Conservation (phyloP, 805 yeast species). For the Lachancea kluyveri region DNA sequence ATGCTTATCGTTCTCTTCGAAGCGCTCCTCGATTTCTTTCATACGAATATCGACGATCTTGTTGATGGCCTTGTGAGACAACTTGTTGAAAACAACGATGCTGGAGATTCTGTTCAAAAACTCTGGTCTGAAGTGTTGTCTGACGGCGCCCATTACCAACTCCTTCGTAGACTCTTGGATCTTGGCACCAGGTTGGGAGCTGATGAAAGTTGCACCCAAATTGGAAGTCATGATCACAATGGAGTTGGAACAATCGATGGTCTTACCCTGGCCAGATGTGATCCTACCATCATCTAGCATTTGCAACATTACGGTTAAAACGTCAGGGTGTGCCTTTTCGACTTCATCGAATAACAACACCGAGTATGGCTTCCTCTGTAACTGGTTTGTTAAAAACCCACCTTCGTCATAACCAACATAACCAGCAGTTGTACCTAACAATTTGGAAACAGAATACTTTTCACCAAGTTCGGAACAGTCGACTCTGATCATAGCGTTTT, state of each 20-base stretch:
- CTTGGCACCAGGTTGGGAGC: constrained; percentile 56
- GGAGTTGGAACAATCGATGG: constrained; percentile 86
- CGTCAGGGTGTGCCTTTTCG: constrained; percentile 98
- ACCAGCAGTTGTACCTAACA: constrained; percentile 97
- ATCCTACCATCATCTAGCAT: constrained; percentile 95
- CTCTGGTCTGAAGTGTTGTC: constrained; percentile 92
- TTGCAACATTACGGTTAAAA: constrained; percentile 83
- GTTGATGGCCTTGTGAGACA: constrained; percentile 84
- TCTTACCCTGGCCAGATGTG: constrained; percentile 90
- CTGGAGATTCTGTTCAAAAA: constrained; percentile 93
- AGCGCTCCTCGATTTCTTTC: constrained; percentile 77
- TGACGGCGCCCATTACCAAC: constrained; percentile 76
- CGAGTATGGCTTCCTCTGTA: constrained; percentile 87
- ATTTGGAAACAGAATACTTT: constrained; percentile 91
- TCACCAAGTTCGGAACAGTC: constrained; percentile 96
- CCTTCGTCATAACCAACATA: constrained; percentile 97
- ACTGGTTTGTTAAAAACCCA: constrained; percentile 89
- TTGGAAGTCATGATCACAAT: constrained; percentile 96
- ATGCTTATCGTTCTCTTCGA: constrained; percentile 76
- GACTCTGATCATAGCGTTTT: constrained; percentile 92
- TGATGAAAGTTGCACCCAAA: constrained; percentile 88
- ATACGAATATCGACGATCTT: constrained; percentile 86
- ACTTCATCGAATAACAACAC: constrained; percentile 97
- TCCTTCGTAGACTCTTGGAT: constrained; percentile 65
- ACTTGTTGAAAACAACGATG: constrained; percentile 86